Base-by-base conservation (phyloP, 2,329 filamentous ascomycete genomes). In the Teratosphaeria zuluensis region DNA sequence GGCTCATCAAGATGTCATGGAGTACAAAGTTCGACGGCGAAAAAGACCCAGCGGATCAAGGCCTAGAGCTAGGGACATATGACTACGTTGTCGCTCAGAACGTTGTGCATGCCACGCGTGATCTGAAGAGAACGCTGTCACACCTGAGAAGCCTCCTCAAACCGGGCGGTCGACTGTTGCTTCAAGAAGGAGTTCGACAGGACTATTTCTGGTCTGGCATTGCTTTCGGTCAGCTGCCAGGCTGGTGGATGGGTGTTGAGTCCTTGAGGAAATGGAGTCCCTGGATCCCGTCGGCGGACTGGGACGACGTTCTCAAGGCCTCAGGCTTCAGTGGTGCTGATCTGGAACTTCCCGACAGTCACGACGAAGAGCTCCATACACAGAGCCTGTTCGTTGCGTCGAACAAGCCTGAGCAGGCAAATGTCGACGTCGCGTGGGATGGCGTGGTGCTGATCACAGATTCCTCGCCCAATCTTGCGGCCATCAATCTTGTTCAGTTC, bases 11-110 rank as follows among this genome's bases (percentile, higher is more conserved):
- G 56, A 67, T 3, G 64, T 64, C 11, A 70, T 77, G 64, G 60
- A 63, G 11, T 77, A 67, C 56, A 62, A 64, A 16, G 56, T 62
- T 69, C 0, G 66, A 77, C 59, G 62, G 74, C 16, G 67, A 70
- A 6, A 54, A 64, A 9, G 66, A 72, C 31, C 62, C 66, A 0
- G 28, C 54, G 0, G 48, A 57, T 0, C 75, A 78, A 54, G 74
- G 73, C 0, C 74, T 74, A 32, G 60, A 65, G 28, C 59, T 73
- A 16, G 57, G 54, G 12, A 52, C 32, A n/a, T 70, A 63, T 33
- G 68, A 70, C 53, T n/a, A 68, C 9, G 55, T 70, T 4, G 58
- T 69, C 52, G 68, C 67, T 11, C 33, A 53, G 1, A 60, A 65
- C 14, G 65, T 69, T 11, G 28, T 68, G 1, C 66, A 68, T 52